These are phyloP conservation scores for Gossypium sturtianum DNA, from an alignment of 345 rosid genomes.

Conservation along the genomic window DNA sequence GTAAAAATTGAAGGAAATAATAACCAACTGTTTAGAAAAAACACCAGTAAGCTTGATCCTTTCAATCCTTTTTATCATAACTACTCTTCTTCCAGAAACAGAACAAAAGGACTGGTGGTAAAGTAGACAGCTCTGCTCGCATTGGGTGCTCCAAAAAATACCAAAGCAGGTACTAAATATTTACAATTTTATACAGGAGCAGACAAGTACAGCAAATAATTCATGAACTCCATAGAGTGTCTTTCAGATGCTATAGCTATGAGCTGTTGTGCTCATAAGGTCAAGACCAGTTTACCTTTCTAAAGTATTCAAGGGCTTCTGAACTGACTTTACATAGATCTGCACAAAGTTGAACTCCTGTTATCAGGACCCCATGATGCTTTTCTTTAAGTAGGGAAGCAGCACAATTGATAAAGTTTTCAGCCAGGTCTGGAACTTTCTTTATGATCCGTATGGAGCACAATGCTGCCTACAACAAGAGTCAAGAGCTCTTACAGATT, in stretches of 20 bases:
- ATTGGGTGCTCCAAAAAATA: neutral
- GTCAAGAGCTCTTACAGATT: slow-evolving; percentile 17
- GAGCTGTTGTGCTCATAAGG: neutral
- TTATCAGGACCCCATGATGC: slow-evolving; percentile 94
- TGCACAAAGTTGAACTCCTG: slow-evolving; percentile 91
- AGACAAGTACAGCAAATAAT: neutral
- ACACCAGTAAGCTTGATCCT: neutral
- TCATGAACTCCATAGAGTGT: neutral
- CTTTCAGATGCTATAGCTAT: slow-evolving; percentile 2
- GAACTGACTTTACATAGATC: slow-evolving; percentile 83
- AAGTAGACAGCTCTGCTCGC: neutral
- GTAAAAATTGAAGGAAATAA: neutral
- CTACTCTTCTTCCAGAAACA: neutral
- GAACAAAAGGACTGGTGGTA: neutral
- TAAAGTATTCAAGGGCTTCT: slow-evolving; percentile 79
- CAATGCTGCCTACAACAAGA: slow-evolving; percentile 72
- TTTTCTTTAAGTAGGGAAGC: slow-evolving; percentile 89
- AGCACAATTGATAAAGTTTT: slow-evolving; percentile 87
- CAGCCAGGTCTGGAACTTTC: slow-evolving; percentile 97
- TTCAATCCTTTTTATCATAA: neutral
- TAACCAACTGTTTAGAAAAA: neutral
- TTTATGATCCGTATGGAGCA: slow-evolving; percentile 88
- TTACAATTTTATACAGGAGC: neutral
- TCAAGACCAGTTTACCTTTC: slow-evolving; percentile 56
- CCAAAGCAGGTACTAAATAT: neutral